Conservation (phyloP, 208 protist species). For the Herpetomonas muscarum region DNA sequence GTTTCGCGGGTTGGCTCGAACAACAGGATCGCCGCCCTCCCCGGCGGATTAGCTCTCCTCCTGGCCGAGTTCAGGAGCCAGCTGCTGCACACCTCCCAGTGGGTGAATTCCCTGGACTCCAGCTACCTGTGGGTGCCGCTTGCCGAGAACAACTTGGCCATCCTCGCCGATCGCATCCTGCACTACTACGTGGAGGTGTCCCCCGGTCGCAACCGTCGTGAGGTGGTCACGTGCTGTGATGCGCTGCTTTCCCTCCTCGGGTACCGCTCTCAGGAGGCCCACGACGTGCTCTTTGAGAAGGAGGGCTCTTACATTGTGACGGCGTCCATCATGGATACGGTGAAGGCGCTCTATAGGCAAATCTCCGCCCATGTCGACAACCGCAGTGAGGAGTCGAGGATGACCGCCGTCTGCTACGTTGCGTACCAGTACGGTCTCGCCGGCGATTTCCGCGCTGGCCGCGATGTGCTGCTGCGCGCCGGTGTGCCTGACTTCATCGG, state of each 20-base stretch:
- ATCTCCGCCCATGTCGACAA: constrained; percentile 11
- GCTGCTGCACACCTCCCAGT: constrained; percentile 53
- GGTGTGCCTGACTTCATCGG: constrained; percentile 32
- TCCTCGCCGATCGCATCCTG: constrained; percentile 48
- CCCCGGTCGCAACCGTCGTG: constrained; percentile 14
- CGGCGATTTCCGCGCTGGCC: constrained; percentile 67
- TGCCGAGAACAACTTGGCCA: constrained; percentile 67
- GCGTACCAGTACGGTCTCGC: constrained; percentile 78
- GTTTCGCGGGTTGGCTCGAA: constrained; percentile 17
- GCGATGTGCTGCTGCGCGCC: constrained; percentile 71
- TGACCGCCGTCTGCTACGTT: constrained; percentile 45
- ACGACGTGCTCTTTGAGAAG: constrained; percentile 53
- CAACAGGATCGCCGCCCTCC: constrained; percentile 33
- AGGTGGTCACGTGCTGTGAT: constrained; percentile 36
- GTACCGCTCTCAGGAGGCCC: constrained; percentile 57
- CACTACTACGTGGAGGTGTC: constrained; percentile 46
- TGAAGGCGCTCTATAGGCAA: constrained; percentile 48
- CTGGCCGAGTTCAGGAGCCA: constrained; percentile 46
- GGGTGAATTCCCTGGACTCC: constrained; percentile 22
- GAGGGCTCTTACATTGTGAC: constrained; percentile 40
- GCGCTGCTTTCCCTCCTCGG: constrained; percentile 69
- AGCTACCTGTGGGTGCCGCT: constrained; percentile 58
- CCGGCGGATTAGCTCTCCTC: constrained; percentile 42
- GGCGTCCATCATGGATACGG: constrained; percentile 50
- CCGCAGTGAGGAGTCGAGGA: constrained; percentile 26